A percentile compares a stretch with the other conserved stretches of the same genome.
Conservation (phyloP, 768 basidiomycete species). For the Mycena kentingensis region DNA sequence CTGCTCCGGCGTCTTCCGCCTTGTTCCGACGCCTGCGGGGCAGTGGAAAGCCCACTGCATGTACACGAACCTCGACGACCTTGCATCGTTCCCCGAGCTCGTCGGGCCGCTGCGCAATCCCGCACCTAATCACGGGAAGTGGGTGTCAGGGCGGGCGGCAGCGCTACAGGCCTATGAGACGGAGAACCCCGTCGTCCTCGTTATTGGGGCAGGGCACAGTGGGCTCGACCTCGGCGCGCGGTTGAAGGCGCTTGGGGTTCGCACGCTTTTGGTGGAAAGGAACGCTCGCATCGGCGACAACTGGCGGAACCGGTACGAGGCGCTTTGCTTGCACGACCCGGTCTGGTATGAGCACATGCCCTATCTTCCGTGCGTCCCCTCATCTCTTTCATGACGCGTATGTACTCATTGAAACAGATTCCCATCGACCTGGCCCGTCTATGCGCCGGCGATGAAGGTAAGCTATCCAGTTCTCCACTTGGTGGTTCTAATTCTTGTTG, state of each 20-base stretch:
- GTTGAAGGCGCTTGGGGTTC: constrained; percentile 52
- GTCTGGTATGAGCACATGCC: constrained; percentile 58
- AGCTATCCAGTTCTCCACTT: background rate
- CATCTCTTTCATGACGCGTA: background rate
- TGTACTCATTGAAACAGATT: constrained; percentile 33
- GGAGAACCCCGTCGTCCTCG: constrained; percentile 55
- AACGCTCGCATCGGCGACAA: constrained; percentile 60
- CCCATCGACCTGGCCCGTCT: constrained; percentile 48
- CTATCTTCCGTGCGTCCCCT: constrained; percentile 38
- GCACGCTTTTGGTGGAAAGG: constrained; percentile 62
- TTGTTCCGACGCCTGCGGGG: constrained; percentile 44
- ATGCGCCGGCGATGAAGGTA: constrained; percentile 46
- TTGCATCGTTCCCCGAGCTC: constrained; percentile 49
- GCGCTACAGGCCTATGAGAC: constrained; percentile 34
- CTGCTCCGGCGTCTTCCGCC: constrained; percentile 48
- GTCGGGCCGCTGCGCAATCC: constrained; percentile 10
- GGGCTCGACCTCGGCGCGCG: constrained; percentile 62
- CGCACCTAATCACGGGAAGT: constrained; percentile 18
- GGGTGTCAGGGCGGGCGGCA: constrained; percentile 28
- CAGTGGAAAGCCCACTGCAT: constrained; percentile 54
- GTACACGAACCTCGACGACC: constrained; percentile 54
- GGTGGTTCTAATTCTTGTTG: background rate
- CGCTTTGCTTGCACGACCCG: constrained; percentile 66
- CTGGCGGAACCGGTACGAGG: constrained; percentile 69
- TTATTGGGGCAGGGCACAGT: constrained; percentile 54